Conservation (phyloP, 2,329 filamentous ascomycete species). For the Nemania sp. region DNA sequence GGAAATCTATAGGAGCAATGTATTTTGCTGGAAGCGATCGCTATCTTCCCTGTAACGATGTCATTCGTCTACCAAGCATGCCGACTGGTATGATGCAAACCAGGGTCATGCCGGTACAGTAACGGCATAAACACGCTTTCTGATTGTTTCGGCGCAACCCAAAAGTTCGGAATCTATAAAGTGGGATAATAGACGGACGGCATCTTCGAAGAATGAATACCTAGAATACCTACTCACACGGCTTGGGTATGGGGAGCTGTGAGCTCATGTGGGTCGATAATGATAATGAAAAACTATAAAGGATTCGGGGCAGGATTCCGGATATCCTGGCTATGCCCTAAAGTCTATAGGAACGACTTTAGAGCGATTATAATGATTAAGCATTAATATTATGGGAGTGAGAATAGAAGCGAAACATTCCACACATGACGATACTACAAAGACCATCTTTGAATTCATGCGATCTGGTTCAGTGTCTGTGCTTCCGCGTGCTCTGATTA, state of each 20-base stretch:
- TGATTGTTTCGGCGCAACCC: background rate
- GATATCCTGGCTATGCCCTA: background rate
- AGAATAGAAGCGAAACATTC: conserved; percentile 31
- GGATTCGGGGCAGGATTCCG: background rate
- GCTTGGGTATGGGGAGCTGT: conserved; percentile 14
- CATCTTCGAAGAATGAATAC: background rate
- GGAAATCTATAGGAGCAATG: conserved; percentile 29
- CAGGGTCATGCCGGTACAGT: conserved; percentile 29
- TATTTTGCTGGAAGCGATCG: conserved; percentile 33
- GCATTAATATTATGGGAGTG: conserved; percentile 2
- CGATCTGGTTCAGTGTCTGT: conserved; percentile 22
- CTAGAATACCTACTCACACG: background rate
- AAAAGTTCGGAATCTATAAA: background rate
- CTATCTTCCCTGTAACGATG: conserved; percentile 33
- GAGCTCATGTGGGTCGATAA: conserved; percentile 1
- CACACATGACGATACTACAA: conserved; percentile 18
- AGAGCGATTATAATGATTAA: background rate
- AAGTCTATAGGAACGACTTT: conserved; percentile 3
- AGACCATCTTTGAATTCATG: conserved; percentile 27
- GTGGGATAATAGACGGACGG: conserved; percentile 6
- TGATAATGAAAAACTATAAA: conserved; percentile 15
- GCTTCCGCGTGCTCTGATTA: conserved; percentile 7
- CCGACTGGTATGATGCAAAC: conserved; percentile 13
- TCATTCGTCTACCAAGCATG: conserved; percentile 28
- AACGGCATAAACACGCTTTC: conserved; percentile 9